Percentiles rank a stretch among this genome's conserved stretches.
Evolutionary conservation across 2,329 filamentous ascomycete species (phyloP).

Genomic region (Sarocladium kiliense): DNA sequence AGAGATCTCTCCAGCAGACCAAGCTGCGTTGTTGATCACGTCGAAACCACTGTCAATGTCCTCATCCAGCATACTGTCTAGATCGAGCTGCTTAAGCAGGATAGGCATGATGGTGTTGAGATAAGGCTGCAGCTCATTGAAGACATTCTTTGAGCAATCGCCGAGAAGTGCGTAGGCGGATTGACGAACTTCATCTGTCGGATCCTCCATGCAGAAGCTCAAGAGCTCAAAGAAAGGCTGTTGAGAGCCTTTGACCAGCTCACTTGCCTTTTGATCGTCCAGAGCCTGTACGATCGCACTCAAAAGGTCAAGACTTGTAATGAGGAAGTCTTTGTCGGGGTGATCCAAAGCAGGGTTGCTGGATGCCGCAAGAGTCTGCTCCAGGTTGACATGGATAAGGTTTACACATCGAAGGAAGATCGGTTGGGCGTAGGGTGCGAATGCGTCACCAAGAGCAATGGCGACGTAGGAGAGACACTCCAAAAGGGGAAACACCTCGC

Average conservation of each 20-base stretch:
- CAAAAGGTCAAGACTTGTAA: constrained; percentile 89
- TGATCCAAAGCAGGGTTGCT: constrained; percentile 65
- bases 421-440: constrained; percentile 77
- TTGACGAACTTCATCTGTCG: constrained; percentile 86
- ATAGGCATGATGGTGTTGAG: constrained; percentile 72
- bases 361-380: constrained; percentile 68
- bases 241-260: constrained; percentile 69
- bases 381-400: constrained; percentile 87
- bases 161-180: constrained; percentile 93
- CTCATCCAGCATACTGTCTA: constrained; percentile 71
- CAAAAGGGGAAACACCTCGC: constrained; percentile 90
- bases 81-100: constrained; percentile 80
- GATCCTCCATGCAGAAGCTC: constrained; percentile 86
- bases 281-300: constrained; percentile 92
- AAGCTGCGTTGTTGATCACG: constrained; percentile 97
- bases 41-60: constrained; percentile 82
- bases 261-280: constrained; percentile 64
- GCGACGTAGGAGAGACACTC: constrained; percentile 95
- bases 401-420: constrained; percentile 85
- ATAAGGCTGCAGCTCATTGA: constrained; percentile 70
- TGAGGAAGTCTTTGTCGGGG: constrained; percentile 94
- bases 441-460: constrained; percentile 74
- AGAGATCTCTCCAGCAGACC: constrained; percentile 90
- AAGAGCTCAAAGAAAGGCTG: constrained; percentile 88
- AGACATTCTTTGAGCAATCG: constrained; percentile 91